Percentiles rank a stretch among this genome's conserved stretches.
phyloP scores from a whole-genome alignment of 352 stramenopile species.

The Pythium folliculosum region DNA sequence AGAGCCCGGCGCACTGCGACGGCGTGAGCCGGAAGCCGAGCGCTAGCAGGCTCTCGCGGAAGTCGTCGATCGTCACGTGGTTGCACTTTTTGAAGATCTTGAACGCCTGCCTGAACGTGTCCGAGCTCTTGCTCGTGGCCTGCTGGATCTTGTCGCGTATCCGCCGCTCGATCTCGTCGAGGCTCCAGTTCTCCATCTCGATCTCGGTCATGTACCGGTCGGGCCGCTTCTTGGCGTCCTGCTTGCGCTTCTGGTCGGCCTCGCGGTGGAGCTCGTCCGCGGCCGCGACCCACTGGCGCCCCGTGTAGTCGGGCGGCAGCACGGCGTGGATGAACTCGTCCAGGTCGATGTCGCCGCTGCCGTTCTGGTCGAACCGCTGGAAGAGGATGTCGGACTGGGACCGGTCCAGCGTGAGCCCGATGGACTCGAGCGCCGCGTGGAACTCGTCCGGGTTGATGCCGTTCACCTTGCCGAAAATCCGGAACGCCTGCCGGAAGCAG shows the following conservation, averaged over 20 bases:
- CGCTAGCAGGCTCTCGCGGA: constrained; percentile 63
- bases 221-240: constrained; percentile 40
- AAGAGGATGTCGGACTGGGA: constrained; percentile 66
- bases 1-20: constrained; percentile 63
- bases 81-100: constrained; percentile 83
- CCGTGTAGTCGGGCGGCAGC: constrained; percentile 71
- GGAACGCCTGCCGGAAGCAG: constrained; percentile 78
- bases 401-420: constrained; percentile 57
- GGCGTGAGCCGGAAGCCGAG: constrained; percentile 72
- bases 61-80: constrained; percentile 73
- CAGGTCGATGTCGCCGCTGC: constrained; percentile 77
- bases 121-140: constrained; percentile 72
- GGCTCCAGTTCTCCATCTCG: constrained; percentile 73
- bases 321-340: constrained; percentile 84
- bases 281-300: constrained; percentile 72
- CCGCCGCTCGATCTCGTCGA: constrained; percentile 76
- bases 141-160: constrained; percentile 86
- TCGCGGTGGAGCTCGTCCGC: constrained; percentile 73
- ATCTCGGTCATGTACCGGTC: constrained; percentile 79
- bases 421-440: constrained; percentile 53
- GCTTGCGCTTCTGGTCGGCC: constrained; percentile 55
- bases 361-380: constrained; percentile 66
- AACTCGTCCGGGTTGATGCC: constrained; percentile 78
- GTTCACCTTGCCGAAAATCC: constrained; percentile 85
- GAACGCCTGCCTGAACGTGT: constrained; percentile 79